Percentiles rank a stretch among this genome's conserved stretches.
Evolutionary conservation across 73 alveolate species (phyloP).

Genomic region (Symbiodinium pilosum): DNA sequence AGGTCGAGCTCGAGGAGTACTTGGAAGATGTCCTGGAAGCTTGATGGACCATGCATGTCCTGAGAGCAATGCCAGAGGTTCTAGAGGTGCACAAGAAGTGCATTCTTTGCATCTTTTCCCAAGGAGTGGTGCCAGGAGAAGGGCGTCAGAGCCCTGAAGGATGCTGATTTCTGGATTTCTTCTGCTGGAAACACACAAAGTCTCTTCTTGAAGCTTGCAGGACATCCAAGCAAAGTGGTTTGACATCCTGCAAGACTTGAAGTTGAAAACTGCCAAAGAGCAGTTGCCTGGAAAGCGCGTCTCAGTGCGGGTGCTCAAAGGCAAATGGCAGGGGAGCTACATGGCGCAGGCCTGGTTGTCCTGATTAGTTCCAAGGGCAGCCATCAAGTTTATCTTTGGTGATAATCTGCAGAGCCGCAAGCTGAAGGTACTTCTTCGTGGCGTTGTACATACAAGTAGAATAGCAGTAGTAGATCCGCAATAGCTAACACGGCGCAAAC

Average conservation of each 20-base stretch:
- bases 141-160: neutral
- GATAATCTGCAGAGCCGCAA: too few species aligned
- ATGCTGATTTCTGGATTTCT: neutral
- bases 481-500: too few species aligned
- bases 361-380: too few species aligned
- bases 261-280: slow-evolving; percentile 5
- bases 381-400: too few species aligned
- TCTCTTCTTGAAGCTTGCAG: neutral
- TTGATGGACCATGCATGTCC: too few species aligned
- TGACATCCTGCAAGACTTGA: neutral
- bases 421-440: too few species aligned
- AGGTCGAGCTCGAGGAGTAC: neutral
- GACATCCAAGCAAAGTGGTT: neutral
- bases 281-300: slow-evolving; percentile 19
- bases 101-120: neutral
- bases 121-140: neutral
- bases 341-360: neutral
- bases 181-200: neutral
- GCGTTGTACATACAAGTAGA: too few species aligned
- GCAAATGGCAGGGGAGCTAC: slow-evolving; percentile 20
- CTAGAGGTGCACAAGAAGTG: too few species aligned
- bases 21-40: neutral
- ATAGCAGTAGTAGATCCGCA: too few species aligned
- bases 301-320: neutral
- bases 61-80: too few species aligned